Evolutionary conservation across 805 yeast genomes (phyloP).

Genomic region (Sugiyamaella chiloensis): DNA sequence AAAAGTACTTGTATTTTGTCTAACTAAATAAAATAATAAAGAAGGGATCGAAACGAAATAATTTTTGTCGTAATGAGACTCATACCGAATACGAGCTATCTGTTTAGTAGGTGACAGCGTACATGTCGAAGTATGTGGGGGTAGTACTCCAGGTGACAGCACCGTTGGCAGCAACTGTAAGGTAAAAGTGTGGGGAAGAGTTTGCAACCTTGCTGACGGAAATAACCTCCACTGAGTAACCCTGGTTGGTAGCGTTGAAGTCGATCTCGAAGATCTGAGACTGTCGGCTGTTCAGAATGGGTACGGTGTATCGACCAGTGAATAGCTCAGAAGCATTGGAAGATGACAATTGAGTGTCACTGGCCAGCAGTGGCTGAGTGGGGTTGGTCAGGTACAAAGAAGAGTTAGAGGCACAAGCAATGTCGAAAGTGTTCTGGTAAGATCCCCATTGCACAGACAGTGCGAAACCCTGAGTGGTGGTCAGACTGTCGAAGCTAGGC

Average conservation of each 20-base stretch:
- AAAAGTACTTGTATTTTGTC: too few relatives aligned
- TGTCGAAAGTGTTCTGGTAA: slow-evolving; percentile 4
- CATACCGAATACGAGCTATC: neutral
- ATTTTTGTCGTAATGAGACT: too few relatives aligned
- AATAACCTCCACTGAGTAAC: slow-evolving; percentile 6
- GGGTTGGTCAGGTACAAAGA: slow-evolving; percentile 11
- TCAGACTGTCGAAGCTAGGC: slow-evolving; percentile 4
- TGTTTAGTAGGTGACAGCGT: slow-evolving; percentile 13
- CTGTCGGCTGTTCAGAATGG: slow-evolving; percentile 1
- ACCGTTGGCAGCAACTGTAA: slow-evolving; percentile 9
- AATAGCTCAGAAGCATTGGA: slow-evolving; percentile 3
- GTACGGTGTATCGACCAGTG: slow-evolving; percentile 8
- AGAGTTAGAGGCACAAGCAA: slow-evolving; percentile 4
- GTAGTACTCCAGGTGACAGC: slow-evolving; percentile 14
- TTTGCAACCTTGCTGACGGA: neutral
- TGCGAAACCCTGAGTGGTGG: slow-evolving; percentile 4
- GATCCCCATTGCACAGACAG: slow-evolving; percentile 4
- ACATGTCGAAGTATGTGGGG: slow-evolving; percentile 8
- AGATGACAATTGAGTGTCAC: slow-evolving; percentile 2
- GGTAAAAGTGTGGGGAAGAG: slow-evolving; percentile 4
- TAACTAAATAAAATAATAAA: too few relatives aligned
- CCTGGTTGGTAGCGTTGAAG: slow-evolving; percentile 1
- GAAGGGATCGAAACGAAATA: neutral
- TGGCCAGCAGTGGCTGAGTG: slow-evolving; percentile 9
- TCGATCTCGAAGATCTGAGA: slow-evolving; percentile 4